These are phyloP conservation scores for Trypanosoma lewisi DNA, from an alignment of 208 protist species.

Conservation along the genomic window DNA sequence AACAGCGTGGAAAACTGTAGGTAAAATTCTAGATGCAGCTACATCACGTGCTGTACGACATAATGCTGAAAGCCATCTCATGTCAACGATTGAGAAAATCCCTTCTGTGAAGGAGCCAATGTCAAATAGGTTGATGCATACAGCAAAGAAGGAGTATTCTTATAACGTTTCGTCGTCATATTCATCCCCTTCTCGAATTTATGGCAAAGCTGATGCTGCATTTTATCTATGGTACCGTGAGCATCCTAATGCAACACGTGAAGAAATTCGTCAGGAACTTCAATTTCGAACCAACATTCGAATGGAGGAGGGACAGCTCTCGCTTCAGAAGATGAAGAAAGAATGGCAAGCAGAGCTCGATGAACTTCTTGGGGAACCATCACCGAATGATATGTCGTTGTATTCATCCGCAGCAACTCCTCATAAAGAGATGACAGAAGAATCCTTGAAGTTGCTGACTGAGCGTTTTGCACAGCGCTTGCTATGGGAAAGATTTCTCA, in stretches of 20 bases:
- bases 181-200: neutral
- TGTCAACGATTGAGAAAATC: conserved; percentile 18
- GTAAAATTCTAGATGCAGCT: conserved; percentile 37
- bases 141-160: neutral
- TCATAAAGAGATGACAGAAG: neutral
- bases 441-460: neutral
- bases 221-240: conserved; percentile 42
- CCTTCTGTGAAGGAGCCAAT: conserved; percentile 17
- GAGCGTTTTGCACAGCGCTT: conserved; percentile 27
- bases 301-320: conserved; percentile 24
- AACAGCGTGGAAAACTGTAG: conserved; percentile 40
- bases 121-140: neutral
- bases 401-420: neutral
- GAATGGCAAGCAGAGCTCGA: conserved; percentile 37
- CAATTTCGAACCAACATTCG: conserved; percentile 33
- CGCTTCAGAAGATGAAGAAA: conserved; percentile 18
- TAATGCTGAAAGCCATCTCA: conserved; percentile 44
- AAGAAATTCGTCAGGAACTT: conserved; percentile 31
- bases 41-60: conserved; percentile 38
- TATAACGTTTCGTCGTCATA: neutral
- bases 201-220: conserved; percentile 17
- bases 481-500: conserved; percentile 39
- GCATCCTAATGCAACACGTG: conserved; percentile 23
- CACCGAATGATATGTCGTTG: neutral
- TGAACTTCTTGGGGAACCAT: neutral